Percentiles rank a stretch among this genome's conserved stretches.
Evolutionary conservation across 208 protist genomes (phyloP).

Genomic region (Acanthamoeba royreba): DNA sequence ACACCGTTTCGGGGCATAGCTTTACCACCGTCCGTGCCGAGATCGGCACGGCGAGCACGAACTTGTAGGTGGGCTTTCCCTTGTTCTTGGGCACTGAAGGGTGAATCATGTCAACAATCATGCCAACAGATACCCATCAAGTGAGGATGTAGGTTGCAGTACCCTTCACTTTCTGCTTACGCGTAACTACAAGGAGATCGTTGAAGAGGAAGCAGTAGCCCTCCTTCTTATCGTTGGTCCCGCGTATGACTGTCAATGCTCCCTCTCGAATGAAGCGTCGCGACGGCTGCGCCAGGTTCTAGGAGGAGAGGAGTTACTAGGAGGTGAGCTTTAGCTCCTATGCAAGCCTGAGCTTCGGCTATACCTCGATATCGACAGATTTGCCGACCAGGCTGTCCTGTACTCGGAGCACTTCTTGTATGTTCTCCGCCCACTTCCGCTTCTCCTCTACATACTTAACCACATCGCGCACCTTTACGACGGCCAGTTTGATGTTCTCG

Average conservation of each 20-base stretch:
- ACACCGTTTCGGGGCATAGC: conserved; percentile 12
- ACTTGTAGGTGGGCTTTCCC: not conserved
- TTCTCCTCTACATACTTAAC: conserved; percentile 71
- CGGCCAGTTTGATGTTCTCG: conserved; percentile 45
- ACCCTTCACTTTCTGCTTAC: conserved; percentile 24
- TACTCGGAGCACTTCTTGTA: conserved; percentile 65
- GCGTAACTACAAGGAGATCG: not conserved
- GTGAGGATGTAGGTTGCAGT: not conserved
- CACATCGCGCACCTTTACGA: conserved; percentile 66
- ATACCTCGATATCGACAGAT: conserved; percentile 18
- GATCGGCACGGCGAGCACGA: not conserved
- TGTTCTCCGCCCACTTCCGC: conserved; percentile 69
- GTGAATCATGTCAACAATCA: too few species aligned
- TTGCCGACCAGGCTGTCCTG: conserved; percentile 60
- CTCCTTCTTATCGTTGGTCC: not conserved
- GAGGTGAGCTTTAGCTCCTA: too few species aligned
- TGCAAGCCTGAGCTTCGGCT: too few species aligned
- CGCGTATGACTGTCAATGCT: not conserved
- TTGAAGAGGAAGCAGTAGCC: conserved; percentile 30
- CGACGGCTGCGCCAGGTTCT: not conserved
- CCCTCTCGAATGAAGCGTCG: not conserved
- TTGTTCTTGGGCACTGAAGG: too few species aligned
- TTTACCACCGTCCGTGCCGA: not conserved
- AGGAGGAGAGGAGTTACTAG: too few species aligned
- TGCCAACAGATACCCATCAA: too few species aligned